Evolutionary conservation across 257 asterid species (phyloP), one percentile per base, ranked within the genome.

Genomic region (Echites panduratus): DNA sequence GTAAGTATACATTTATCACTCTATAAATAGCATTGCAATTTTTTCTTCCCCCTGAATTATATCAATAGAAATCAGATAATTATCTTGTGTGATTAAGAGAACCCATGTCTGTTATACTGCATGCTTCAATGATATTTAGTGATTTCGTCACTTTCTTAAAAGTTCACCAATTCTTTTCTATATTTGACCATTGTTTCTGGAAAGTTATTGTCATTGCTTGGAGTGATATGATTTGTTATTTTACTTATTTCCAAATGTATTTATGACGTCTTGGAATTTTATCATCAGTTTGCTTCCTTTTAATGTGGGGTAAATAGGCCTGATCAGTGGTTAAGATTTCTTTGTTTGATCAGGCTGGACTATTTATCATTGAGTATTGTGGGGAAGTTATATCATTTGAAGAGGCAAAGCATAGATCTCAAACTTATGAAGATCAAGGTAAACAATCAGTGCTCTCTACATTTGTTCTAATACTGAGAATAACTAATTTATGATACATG

Each of bases 301-400:
- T 9, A 17, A 38, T 63, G 27, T 35, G 0, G 68, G 0, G 68
- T 45, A 29, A 52, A 6, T 7, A 6, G 10, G 8, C 74, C 64
- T 19, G 40, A 64, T 54, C 44, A 64, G 73, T 44, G 13, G n/a
- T 35, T 26, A 49, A 27, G 14, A 35, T 53, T 40, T 63, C 77
- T 73, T 59, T 68, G 17, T 64, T 64, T 87, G 73, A 75, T 53
- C 82, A 93, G 98, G 96, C 92, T 75, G 98, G 97, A 66, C 88
- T 81, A 69, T 93, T 89, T 79, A 83, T 93, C 75, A 93, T 91
- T 52, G 98, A 93, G 77, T 93, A 93, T 61, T 88, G 96, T 24
- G 96, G 98, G 80, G 98, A 93, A 82, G 87, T 91, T 56, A 89
- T 93, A 83, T 89, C 96, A 74, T 85, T 88, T 20, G 91, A 87